These are phyloP conservation scores for Fusarium lateritium DNA, from an alignment of 2,329 filamentous ascomycete species.

Conservation along the genomic window DNA sequence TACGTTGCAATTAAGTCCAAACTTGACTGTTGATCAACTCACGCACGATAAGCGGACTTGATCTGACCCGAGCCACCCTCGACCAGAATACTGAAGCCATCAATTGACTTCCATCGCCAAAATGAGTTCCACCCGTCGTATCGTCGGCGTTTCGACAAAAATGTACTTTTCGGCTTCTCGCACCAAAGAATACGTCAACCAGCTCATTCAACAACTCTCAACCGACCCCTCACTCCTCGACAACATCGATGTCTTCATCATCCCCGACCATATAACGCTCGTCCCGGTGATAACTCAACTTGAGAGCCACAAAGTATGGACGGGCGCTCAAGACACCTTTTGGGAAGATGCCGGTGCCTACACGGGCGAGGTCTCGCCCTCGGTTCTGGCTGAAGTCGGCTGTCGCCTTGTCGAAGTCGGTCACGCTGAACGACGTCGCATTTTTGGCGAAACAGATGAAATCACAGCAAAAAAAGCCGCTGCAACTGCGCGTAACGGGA, in stretches of 20 bases:
- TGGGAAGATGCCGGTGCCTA: conserved; percentile 79
- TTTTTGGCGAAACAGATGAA: conserved; percentile 83
- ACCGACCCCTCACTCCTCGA: conserved; percentile 59
- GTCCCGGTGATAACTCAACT: conserved; percentile 66
- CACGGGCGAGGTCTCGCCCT: conserved; percentile 83
- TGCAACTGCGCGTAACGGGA: conserved; percentile 76
- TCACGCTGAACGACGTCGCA: conserved; percentile 81
- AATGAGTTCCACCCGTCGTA: conserved; percentile 62
- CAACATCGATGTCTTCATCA: conserved; percentile 79
- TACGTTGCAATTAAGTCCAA: neutral
- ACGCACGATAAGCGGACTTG: neutral
- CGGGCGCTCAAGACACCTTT: conserved; percentile 82
- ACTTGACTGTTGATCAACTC: neutral
- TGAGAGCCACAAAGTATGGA: conserved; percentile 62
- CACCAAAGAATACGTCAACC: conserved; percentile 70
- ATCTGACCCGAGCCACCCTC: neutral
- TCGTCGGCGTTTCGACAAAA: conserved; percentile 82
- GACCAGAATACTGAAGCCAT: neutral
- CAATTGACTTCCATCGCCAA: neutral
- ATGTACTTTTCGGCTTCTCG: conserved; percentile 82
- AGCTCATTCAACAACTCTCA: conserved; percentile 63
- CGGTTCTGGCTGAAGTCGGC: conserved; percentile 76
- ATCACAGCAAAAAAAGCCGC: conserved; percentile 77
- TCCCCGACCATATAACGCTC: conserved; percentile 83
- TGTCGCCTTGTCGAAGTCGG: conserved; percentile 83